Conservation (phyloP, 331 rosid genomes). For the Erythrophleum ivorense region DNA sequence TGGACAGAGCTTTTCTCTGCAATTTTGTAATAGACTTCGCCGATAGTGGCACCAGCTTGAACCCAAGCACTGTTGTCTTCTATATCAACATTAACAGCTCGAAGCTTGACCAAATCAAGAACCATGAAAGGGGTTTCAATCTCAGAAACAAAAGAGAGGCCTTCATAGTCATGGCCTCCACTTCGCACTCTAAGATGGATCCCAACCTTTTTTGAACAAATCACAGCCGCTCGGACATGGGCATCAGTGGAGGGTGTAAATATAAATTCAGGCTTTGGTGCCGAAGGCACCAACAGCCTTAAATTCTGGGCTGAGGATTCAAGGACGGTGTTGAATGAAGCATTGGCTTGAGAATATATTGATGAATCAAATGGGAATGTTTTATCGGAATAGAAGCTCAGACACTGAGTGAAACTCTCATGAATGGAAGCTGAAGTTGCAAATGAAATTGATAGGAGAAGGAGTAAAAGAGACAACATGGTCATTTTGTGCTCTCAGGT, state of each 20-base stretch:
- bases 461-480: constrained; percentile 44
- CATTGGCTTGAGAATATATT: constrained; percentile 49
- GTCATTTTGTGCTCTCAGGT: constrained; percentile 28
- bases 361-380: constrained; percentile 53
- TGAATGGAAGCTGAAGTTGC: constrained; percentile 40
- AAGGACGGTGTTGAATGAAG: constrained; percentile 51
- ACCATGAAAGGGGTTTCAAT: constrained; percentile 57
- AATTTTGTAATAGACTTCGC: constrained; percentile 69
- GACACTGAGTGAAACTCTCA: constrained; percentile 54
- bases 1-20: constrained; percentile 56
- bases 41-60: constrained; percentile 72
- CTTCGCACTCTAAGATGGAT: constrained; percentile 66
- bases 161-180: constrained; percentile 84
- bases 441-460: constrained; percentile 45
- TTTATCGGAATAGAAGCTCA: constrained; percentile 44
- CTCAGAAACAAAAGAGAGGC: constrained; percentile 63
- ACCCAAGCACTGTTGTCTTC: constrained; percentile 58
- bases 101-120: constrained; percentile 57
- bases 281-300: constrained; percentile 55
- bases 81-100: constrained; percentile 44
- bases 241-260: constrained; percentile 55
- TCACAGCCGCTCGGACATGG: constrained; percentile 58
- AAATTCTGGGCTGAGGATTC: constrained; percentile 61
- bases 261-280: constrained; percentile 58
- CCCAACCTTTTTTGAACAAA: constrained; percentile 53